Conservation (phyloP, 1,139 yeast genomes). For the Candida sanyaensis region DNA sequence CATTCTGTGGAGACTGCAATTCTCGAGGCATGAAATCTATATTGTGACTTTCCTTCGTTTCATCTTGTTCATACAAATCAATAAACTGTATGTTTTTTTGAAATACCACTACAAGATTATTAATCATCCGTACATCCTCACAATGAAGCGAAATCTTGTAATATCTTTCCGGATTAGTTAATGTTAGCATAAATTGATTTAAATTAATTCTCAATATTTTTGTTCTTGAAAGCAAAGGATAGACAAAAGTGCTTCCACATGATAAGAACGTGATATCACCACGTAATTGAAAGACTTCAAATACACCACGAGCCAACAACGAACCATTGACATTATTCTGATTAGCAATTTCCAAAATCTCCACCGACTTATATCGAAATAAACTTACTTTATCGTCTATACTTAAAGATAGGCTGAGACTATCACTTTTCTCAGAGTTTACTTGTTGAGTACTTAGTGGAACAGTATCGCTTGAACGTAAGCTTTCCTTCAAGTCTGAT, state of each 20-base stretch:
- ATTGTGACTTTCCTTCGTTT: neutral
- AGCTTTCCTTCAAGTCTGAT: constrained; percentile 31
- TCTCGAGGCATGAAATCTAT: constrained; percentile 5
- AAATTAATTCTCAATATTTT: constrained; percentile 55
- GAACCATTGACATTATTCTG: constrained; percentile 37
- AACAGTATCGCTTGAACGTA: constrained; percentile 15
- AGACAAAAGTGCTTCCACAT: constrained; percentile 56
- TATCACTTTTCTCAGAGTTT: neutral
- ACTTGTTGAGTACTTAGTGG: neutral
- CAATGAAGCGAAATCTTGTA: constrained; percentile 62
- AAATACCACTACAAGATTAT: constrained; percentile 39
- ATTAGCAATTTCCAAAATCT: constrained; percentile 45
- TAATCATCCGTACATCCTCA: constrained; percentile 31
- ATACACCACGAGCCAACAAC: constrained; percentile 59
- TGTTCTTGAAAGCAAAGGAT: constrained; percentile 65
- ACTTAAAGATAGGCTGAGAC: constrained; percentile 12
- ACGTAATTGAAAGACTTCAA: constrained; percentile 65
- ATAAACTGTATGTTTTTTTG: constrained; percentile 47
- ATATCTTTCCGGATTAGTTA: constrained; percentile 70
- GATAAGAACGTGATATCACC: constrained; percentile 63
- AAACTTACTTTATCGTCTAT: constrained; percentile 42
- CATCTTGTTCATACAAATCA: constrained; percentile 29
- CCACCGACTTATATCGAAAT: constrained; percentile 39
- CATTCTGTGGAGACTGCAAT: constrained; percentile 1
- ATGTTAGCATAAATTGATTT: constrained; percentile 61